phyloP scores from a whole-genome alignment of 2,329 filamentous ascomycete species.

The Botrytis tulipae region DNA sequence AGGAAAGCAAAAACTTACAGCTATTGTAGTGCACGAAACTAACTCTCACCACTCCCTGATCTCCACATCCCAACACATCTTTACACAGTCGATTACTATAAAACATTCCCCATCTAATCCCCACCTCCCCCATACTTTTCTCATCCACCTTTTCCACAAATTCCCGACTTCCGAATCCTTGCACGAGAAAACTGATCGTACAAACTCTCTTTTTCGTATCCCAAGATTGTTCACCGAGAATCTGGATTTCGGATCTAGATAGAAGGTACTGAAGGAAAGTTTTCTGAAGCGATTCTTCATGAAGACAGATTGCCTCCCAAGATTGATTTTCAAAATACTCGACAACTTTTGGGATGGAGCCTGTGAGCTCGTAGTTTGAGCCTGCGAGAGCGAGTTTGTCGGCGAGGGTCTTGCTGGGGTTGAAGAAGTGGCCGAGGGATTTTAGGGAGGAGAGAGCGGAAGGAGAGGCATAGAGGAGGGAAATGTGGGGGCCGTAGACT shows the following conservation, averaged over 20 bases:
- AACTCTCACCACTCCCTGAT: slow-evolving; percentile 66
- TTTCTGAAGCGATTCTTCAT: slow-evolving; percentile 60
- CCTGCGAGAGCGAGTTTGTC: slow-evolving; percentile 68
- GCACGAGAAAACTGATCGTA: slow-evolving; percentile 65
- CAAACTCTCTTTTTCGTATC: slow-evolving; percentile 54
- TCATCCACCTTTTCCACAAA: slow-evolving; percentile 63
- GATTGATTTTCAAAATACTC: slow-evolving; percentile 54
- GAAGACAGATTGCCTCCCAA: slow-evolving; percentile 53
- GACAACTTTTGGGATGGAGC: slow-evolving; percentile 59
- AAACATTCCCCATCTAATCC: slow-evolving; percentile 66
- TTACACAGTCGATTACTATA: slow-evolving; percentile 63
- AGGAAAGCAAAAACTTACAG: slow-evolving; percentile 43
- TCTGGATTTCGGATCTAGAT: slow-evolving; percentile 50
- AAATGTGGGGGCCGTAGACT: slow-evolving; percentile 73
- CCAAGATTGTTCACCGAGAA: slow-evolving; percentile 56
- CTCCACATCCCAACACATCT: slow-evolving; percentile 56
- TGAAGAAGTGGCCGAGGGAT: slow-evolving; percentile 68
- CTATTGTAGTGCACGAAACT: slow-evolving; percentile 74
- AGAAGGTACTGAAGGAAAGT: slow-evolving; percentile 59
- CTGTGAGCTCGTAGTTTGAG: slow-evolving; percentile 68
- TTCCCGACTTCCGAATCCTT: slow-evolving; percentile 53
- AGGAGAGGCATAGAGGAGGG: slow-evolving; percentile 65
- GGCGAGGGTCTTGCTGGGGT: slow-evolving; percentile 55
- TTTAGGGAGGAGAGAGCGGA: slow-evolving; percentile 54
- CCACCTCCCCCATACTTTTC: slow-evolving; percentile 51